Conservation (phyloP, 148 eudicot genomes). For the Persicaria maculosa region DNA sequence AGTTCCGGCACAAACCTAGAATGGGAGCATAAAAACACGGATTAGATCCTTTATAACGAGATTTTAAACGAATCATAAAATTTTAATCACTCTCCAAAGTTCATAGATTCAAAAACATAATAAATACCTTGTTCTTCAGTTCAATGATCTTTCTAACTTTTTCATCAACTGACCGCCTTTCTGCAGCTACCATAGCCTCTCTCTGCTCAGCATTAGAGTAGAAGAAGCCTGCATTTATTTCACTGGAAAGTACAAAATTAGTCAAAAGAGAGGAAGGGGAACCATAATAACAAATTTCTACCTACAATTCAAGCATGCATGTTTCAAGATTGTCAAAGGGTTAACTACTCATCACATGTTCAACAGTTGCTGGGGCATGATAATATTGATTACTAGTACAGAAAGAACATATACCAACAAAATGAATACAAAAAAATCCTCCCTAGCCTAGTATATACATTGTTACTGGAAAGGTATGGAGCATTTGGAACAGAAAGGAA, state of each 20-base stretch:
- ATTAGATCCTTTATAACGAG: constrained; percentile 8
- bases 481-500: not conserved
- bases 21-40: constrained; percentile 7
- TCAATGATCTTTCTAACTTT: constrained; percentile 84
- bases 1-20: constrained; percentile 71
- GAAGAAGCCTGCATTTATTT: constrained; percentile 97
- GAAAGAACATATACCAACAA: not conserved
- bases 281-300: not conserved
- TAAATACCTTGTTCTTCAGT: constrained; percentile 71
- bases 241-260: constrained; percentile 42
- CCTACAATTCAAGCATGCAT: constrained; percentile 6
- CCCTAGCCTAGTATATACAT: not conserved
- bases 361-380: not conserved
- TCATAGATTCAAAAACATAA: not conserved
- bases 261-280: constrained; percentile 7
- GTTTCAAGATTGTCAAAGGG: not conserved
- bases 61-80: not conserved
- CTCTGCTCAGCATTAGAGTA: constrained; percentile 96
- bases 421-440: not conserved
- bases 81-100: not conserved
- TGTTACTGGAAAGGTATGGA: not conserved
- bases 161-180: constrained; percentile 94
- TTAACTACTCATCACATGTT: not conserved
- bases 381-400: not conserved
- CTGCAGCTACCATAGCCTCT: constrained; percentile 98